Base-by-base conservation (phyloP, 352 stramenopile genomes). In the Globisporangium cylindrosporum region DNA sequence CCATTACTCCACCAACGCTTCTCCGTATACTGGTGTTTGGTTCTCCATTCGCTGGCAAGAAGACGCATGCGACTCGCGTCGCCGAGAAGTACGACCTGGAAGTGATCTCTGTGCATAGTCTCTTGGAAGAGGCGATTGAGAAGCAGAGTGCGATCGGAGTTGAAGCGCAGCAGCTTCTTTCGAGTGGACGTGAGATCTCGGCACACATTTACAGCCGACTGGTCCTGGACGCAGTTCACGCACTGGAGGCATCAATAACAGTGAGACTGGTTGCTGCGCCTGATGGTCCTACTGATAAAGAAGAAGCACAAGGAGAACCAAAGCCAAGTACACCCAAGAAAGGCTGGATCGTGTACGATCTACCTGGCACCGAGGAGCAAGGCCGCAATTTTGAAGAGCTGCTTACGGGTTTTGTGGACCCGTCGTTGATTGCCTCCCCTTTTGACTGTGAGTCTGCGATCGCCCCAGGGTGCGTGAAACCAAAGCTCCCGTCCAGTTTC, bases 291-390 rank as follows among this genome's bases (percentile, higher is more conserved):
- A 18, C 59, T 18, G 34, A 6, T 36, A 32, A 32, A 24, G 53
- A 27, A 18, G 43, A 49, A 18, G 20, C n/a, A 3, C 20, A 34
- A n/a, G 27, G n/a, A 24, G 25, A 25, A 14, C 10, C 12, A 61
- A 27, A 15, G 5, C 8, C 25, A 18, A 14, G 2, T 5, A 22
- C 22, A n/a, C 56, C 24, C 5, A 76, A 73, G 51, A 60, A 70
- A 63, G 78, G 85, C 20, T 93, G 88, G 86, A 62, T 93, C 3
- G 71, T 94, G 41, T 84, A 86, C 49, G 88, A 90, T 64, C 66
- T 94, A 6, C 80, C 84, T 49, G 67, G 75, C 49, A 91, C 78
- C 22, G 64, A 71, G 8, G 67, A 66, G 10, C 80, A 95, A 49
- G 72, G 54, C 1, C 66, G 70, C 1, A 72, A 71, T 70, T 70